Base-by-base conservation (phyloP, 2,329 filamentous ascomycete genomes). In the Hymenoscyphus fructigenus region DNA sequence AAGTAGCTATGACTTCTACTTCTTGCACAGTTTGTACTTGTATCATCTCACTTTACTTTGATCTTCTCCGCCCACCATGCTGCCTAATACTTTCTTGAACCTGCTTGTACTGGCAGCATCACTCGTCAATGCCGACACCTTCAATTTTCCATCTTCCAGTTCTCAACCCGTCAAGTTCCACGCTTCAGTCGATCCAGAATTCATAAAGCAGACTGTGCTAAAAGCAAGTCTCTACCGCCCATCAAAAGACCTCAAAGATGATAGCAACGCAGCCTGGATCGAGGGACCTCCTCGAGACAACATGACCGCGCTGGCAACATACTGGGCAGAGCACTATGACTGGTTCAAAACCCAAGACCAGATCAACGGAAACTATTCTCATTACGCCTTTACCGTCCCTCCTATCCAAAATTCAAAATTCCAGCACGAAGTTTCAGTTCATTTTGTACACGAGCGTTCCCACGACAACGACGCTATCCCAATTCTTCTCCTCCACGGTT, bases 401-500 rank as follows among this genome's bases (percentile, higher is more conserved):
- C 34, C 34, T 36, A 9, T 36, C 34, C 17, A 23, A 20, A 28
- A 28, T 23, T 17, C 44, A 4, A 36, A 34, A n/a, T 61, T 53
- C 44, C 32, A 32, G 2, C 15, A 50, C 12, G 10, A 17, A 12
- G 32, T 61, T 55, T 26, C 59, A 57, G 56, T 75, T 7, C 76
- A 78, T 66, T 78, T 76, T 55, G 70, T 73, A 6, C 75, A 76
- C 50, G 67, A 73, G 17, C 64, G 67, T 26, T 76, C 73, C 10
- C 12, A 65, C 2, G 62, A 65, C 3, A 59, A 62, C 0, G 72
- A 76, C 59, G 77, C 78, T 5, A 76, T 79, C n/a, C 79, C 79
- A 0, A 70, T 81, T 5, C 68, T 81, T 1, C 78, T 80, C 62
- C 50, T 78, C 5, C 79, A 80, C 67, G 78, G 79, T 29, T 80